Conservation (phyloP, 2,329 filamentous ascomycete species). For the Diaporthe velutina region DNA sequence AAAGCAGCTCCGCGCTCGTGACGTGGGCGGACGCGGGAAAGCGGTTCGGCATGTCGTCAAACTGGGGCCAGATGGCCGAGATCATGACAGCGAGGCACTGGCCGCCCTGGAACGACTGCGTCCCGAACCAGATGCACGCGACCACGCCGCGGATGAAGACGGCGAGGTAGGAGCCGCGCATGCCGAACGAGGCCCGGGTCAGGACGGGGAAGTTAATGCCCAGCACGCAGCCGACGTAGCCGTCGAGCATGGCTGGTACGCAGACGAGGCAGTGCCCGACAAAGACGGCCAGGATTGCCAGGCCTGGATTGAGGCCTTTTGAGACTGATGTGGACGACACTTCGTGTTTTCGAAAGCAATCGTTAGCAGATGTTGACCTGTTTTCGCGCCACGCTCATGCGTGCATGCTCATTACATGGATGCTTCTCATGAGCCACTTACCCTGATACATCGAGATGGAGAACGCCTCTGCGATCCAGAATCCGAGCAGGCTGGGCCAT, state of each 20-base stretch:
- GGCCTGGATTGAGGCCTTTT: slow-evolving; percentile 30
- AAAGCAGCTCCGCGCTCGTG: slow-evolving; percentile 64
- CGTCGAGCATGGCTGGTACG: slow-evolving; percentile 63
- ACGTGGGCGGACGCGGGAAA: slow-evolving; percentile 65
- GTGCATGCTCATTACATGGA: neutral
- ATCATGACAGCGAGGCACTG: slow-evolving; percentile 60
- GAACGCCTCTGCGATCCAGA: slow-evolving; percentile 34
- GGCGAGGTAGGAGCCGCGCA: slow-evolving; percentile 53
- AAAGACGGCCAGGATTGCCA: slow-evolving; percentile 41
- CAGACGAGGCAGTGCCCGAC: slow-evolving; percentile 74
- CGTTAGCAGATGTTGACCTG: neutral
- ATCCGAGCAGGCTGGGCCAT: slow-evolving; percentile 29
- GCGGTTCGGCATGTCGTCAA: slow-evolving; percentile 63
- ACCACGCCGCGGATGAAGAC: slow-evolving; percentile 58
- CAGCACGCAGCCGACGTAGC: slow-evolving; percentile 59
- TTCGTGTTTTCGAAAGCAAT: neutral
- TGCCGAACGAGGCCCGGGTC: slow-evolving; percentile 59
- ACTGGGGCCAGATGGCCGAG: slow-evolving; percentile 66
- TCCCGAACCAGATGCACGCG: slow-evolving; percentile 71
- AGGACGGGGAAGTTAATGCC: slow-evolving; percentile 61
- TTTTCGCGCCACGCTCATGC: neutral
- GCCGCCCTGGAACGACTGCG: slow-evolving; percentile 74
- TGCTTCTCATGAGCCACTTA: neutral
- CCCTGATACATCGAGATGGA: slow-evolving; percentile 34
- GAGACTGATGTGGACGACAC: slow-evolving; percentile 29